These are phyloP conservation scores for Cylindrodendrum hubeiense DNA, from an alignment of 2,329 filamentous ascomycete species.

Conservation along the genomic window DNA sequence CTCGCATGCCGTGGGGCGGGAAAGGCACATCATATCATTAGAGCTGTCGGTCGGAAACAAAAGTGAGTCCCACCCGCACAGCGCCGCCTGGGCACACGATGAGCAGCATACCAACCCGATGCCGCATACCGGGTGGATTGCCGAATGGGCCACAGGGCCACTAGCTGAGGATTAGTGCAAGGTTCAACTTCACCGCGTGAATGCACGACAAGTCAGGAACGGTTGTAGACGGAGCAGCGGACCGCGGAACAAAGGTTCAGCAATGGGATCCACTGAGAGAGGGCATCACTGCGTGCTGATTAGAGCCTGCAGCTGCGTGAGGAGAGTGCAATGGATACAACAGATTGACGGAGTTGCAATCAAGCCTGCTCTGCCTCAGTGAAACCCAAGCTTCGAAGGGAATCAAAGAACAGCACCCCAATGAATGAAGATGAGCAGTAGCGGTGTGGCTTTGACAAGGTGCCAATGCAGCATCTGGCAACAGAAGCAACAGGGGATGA, in stretches of 20 bases:
- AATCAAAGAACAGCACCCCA: background rate
- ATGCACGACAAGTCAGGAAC: slow-evolving; percentile 15
- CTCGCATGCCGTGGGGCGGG: background rate
- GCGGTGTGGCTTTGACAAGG: slow-evolving; percentile 9
- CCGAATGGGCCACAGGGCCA: slow-evolving; percentile 2
- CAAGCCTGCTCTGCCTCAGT: background rate
- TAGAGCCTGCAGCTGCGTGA: background rate
- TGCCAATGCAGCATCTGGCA: slow-evolving; percentile 3
- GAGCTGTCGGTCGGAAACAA: background rate
- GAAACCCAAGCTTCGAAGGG: background rate
- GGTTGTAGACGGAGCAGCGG: slow-evolving; percentile 12
- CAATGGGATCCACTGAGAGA: background rate
- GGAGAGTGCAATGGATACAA: background rate
- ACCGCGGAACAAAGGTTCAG: background rate
- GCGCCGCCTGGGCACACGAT: background rate
- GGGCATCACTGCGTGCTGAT: background rate
- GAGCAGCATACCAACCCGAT: slow-evolving; percentile 4
- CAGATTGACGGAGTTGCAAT: background rate
- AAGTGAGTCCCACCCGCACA: background rate
- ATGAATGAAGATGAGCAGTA: slow-evolving; percentile 11
- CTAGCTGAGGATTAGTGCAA: slow-evolving; percentile 2
- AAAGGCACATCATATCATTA: slow-evolving; percentile 5
- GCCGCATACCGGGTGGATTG: slow-evolving; percentile 5
- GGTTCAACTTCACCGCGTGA: slow-evolving; percentile 17
- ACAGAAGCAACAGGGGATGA: slow-evolving; percentile 20